These are phyloP conservation scores for Lodderomyces theae DNA, from an alignment of 1,139 yeast genomes.

Conservation along the genomic window DNA sequence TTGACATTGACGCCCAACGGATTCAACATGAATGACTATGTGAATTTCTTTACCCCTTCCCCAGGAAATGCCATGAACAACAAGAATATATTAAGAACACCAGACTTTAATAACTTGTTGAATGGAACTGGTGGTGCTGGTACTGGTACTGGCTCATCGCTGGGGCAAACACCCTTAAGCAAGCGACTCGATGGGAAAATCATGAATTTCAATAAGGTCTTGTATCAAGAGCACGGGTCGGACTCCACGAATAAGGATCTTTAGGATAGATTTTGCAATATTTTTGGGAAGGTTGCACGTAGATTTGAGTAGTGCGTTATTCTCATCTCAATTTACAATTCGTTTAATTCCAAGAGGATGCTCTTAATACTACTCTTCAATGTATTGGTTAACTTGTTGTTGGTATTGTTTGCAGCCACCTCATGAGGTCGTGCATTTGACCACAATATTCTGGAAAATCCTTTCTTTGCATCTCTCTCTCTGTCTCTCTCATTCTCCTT, in stretches of 20 bases:
- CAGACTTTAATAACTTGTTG: slow-evolving; percentile 39
- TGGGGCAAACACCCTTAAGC: slow-evolving; percentile 15
- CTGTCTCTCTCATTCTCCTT: no score
- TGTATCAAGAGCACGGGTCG: slow-evolving; percentile 18
- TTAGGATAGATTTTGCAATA: neutral
- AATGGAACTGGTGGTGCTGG: slow-evolving; percentile 15
- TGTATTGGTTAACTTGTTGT: no score
- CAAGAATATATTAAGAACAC: slow-evolving; percentile 37
- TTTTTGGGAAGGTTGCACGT: no score
- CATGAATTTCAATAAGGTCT: slow-evolving; percentile 43
- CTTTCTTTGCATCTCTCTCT: no score
- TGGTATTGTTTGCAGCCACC: neutral
- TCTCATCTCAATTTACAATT: neutral
- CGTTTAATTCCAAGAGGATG: neutral
- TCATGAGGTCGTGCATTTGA: neutral
- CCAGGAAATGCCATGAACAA: slow-evolving; percentile 38
- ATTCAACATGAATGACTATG: slow-evolving; percentile 80
- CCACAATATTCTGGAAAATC: neutral
- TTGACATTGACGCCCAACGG: slow-evolving; percentile 60
- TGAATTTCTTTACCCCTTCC: slow-evolving; percentile 73
- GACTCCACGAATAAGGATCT: slow-evolving; percentile 4
- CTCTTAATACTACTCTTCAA: no score
- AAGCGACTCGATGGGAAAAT: slow-evolving; percentile 41
- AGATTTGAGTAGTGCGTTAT: no score
- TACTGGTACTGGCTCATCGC: slow-evolving; percentile 6